A percentile compares a stretch with the other conserved stretches of the same genome.
These are phyloP conservation scores for Desmodesmus armatus DNA, from an alignment of 139 green algal genomes.

Conservation along the genomic window DNA sequence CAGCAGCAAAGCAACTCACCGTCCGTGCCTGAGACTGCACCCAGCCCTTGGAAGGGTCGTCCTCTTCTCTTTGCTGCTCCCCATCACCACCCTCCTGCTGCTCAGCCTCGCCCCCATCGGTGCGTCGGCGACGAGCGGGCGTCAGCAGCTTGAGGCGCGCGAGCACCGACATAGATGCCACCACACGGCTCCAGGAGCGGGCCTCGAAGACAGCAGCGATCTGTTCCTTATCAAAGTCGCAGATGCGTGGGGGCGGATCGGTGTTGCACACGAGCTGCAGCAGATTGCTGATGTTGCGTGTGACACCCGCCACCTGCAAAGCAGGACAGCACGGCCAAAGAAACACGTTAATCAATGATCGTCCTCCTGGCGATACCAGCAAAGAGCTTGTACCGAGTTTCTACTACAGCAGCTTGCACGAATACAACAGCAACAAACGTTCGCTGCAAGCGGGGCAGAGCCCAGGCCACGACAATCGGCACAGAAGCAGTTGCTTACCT, in stretches of 20 bases:
- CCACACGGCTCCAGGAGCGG: not conserved
- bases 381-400: no score
- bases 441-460: no score
- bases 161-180: conserved; percentile 31
- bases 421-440: no score
- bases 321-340: not conserved
- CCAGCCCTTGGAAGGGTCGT: conserved; percentile 10
- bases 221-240: conserved; percentile 2
- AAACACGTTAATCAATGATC: not conserved
- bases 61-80: not conserved
- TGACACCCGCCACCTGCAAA: conserved; percentile 50
- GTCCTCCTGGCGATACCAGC: no score
- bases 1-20: not conserved
- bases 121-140: not conserved
- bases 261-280: conserved; percentile 46
- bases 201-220: conserved; percentile 24
- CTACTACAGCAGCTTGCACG: no score
- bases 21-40: no score
- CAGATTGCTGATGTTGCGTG: conserved; percentile 28
- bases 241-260: not conserved
- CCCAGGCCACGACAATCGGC: no score
- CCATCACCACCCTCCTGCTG: not conserved
- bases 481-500: no score
- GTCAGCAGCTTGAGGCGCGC: conserved; percentile 6
- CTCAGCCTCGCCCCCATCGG: not conserved